Base-by-base conservation (phyloP, 208 protist species). In the Crithidia expoeki region DNA sequence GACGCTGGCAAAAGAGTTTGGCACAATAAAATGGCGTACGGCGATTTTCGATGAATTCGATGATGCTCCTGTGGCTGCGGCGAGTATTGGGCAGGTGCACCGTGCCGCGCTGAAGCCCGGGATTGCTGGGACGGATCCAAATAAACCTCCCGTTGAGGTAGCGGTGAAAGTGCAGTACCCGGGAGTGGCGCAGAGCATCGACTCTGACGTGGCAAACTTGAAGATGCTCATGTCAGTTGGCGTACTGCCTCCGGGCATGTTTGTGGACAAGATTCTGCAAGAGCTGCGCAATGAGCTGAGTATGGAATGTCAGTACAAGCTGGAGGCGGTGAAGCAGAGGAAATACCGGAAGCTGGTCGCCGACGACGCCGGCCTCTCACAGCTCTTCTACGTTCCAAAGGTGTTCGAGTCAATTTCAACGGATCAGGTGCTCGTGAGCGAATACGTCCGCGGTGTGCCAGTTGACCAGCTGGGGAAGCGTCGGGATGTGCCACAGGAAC, bases 51-150 rank as follows among this genome's bases (percentile, higher is more conserved):
- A 34, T 33, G 32, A 34, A 3, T 98, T 99, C 74, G 87, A 97
- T 55, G 84, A 94, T 16, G 65, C 76, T 9, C 97, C 98, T 2
- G 86, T 99, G 12, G 98, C 97, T 3, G 94, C 98, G 0, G 98
- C 98, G 25, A 98, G 95, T 17, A 98, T 99, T 56, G 98, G 97
- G 12, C 97, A 99, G 72, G 98, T 98, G 28, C 93, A 97, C 74
- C 65, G 79, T 38, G 94, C 80, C 14, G 60, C 72, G 5, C 70
- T 97, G 28, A 72, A 56, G 34, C 80, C 85, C 17, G 85, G 84
- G 14, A 70, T n/a, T 12, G 78, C 84, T 6, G 63, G 25, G 19
- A 73, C 58, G 27, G 67, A 72, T 47, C 53, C 72, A 68, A 90
- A 10, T 5, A n/a, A 68, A 53, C 36, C 67, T 4, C 76, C 70